Conservation (phyloP, 192 early-diverging fungal genomes). For the Coemansia sp. region DNA sequence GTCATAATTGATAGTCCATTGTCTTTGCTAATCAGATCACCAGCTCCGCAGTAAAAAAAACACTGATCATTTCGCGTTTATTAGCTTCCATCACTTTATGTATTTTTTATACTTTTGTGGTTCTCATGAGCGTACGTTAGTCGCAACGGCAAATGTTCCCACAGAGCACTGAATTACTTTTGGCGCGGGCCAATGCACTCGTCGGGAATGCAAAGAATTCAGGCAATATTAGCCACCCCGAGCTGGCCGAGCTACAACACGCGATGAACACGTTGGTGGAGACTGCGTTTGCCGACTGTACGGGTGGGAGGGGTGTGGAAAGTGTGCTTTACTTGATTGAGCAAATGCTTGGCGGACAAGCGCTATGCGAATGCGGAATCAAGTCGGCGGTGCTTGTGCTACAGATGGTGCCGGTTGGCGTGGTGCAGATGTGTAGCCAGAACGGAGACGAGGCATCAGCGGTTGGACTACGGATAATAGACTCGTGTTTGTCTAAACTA, state of each 20-base stretch:
- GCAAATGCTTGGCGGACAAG: conserved; percentile 8
- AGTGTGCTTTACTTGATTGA: conserved; percentile 10
- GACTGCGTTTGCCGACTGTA: conserved; percentile 6
- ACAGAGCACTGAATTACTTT: conserved; percentile 3
- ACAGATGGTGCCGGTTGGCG: conserved; percentile 12
- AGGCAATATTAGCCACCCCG: background rate
- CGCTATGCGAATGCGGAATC: conserved; percentile 22
- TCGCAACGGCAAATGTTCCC: conserved; percentile 10
- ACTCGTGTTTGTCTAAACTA: conserved; percentile 24
- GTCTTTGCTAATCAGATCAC: no score
- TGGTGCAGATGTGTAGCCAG: conserved; percentile 30
- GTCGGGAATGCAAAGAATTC: conserved; percentile 7
- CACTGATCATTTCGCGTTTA: conserved; percentile 93
- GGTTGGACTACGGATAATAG: conserved; percentile 22
- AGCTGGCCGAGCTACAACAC: conserved; percentile 13
- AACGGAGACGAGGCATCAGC: conserved; percentile 4
- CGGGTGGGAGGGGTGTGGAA: conserved; percentile 7
- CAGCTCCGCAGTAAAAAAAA: no score
- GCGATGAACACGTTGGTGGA: conserved; percentile 11
- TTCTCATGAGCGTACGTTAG: background rate
- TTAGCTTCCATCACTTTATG: conserved; percentile 57
- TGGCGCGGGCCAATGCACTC: conserved; percentile 7
- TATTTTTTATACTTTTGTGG: background rate
- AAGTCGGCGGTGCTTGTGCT: conserved; percentile 11
- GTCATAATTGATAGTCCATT: no score